phyloP scores from a whole-genome alignment of 208 protist genomes.

The Acanthamoeba lenticulata region DNA sequence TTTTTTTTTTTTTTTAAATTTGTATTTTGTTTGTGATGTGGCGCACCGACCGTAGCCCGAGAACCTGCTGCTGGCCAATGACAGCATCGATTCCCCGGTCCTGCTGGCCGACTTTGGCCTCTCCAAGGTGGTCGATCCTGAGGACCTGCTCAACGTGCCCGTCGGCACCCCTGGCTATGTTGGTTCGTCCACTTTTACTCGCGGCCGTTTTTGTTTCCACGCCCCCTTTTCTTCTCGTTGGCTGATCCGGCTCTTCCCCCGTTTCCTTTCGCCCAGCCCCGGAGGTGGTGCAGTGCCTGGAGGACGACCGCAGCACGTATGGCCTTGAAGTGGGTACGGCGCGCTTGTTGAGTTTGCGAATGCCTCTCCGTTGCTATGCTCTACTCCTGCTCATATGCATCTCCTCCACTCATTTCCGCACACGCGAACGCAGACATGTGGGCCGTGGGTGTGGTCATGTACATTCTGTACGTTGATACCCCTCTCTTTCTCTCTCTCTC shows the following conservation, averaged over 20 bases:
- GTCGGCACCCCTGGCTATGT: constrained; percentile 85
- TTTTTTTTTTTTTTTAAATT: too few relatives aligned
- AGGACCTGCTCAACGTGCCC: constrained; percentile 75
- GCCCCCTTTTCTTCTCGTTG: not conserved
- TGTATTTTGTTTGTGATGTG: too few relatives aligned
- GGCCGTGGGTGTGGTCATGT: constrained; percentile 84
- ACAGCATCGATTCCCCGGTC: constrained; percentile 75
- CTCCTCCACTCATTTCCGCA: not conserved
- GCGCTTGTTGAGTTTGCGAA: constrained; percentile 59
- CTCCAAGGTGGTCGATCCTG: constrained; percentile 78
- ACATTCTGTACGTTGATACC: constrained; percentile 75
- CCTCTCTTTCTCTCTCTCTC: not conserved
- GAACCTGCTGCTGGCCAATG: constrained; percentile 78
- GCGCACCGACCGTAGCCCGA: constrained; percentile 80
- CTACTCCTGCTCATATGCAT: not conserved
- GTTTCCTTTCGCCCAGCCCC: constrained; percentile 65
- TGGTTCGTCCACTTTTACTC: constrained; percentile 27
- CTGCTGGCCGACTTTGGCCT: constrained; percentile 85
- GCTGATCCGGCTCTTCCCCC: not conserved
- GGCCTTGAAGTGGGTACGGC: constrained; percentile 74
- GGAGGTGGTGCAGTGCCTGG: constrained; percentile 74
- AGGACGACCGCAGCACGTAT: not conserved
- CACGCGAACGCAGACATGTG: constrained; percentile 80
- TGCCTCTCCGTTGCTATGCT: not conserved
- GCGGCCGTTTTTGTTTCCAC: not conserved